Evolutionary conservation across 208 protist genomes (phyloP).

Genomic region (Novymonas esmeraldas): DNA sequence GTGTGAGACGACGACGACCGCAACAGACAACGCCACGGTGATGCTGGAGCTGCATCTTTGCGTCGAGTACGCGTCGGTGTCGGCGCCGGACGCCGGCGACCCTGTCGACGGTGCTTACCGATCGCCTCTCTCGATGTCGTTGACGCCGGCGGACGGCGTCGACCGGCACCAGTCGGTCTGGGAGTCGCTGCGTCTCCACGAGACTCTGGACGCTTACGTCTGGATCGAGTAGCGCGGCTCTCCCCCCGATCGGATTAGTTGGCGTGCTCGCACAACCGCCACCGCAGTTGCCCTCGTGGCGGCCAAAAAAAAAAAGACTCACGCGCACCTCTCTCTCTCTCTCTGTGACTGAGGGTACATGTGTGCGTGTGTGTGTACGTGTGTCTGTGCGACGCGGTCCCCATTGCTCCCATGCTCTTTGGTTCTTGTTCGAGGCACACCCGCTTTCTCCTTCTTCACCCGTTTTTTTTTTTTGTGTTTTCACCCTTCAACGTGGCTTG

Average conservation of each 20-base stretch:
- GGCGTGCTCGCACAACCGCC: not conserved
- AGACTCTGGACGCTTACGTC: constrained; percentile 22
- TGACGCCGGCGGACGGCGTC: not conserved
- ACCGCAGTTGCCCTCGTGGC: too few relatives aligned
- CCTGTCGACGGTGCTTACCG: not conserved
- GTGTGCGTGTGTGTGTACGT: not conserved
- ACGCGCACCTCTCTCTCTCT: not conserved
- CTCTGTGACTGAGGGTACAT: not conserved
- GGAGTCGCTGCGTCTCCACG: constrained; percentile 8
- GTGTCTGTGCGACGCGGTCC: constrained; percentile 1
- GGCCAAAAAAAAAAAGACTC: too few relatives aligned
- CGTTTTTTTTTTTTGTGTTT: too few relatives aligned
- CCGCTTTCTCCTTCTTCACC: too few relatives aligned
- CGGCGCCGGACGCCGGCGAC: not conserved
- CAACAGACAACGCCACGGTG: not conserved
- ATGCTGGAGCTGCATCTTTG: constrained; percentile 19
- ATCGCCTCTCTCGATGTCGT: not conserved
- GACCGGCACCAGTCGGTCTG: not conserved
- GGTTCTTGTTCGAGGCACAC: too few relatives aligned
- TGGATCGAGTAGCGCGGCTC: constrained; percentile 12
- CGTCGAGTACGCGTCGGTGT: constrained; percentile 20
- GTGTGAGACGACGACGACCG: not conserved
- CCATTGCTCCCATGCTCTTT: too few relatives aligned
- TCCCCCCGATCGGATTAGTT: not conserved
- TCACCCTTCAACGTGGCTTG: too few relatives aligned